Evolutionary conservation across 2,329 filamentous ascomycete species (phyloP).

Genomic region (Alternaria burnsii): DNA sequence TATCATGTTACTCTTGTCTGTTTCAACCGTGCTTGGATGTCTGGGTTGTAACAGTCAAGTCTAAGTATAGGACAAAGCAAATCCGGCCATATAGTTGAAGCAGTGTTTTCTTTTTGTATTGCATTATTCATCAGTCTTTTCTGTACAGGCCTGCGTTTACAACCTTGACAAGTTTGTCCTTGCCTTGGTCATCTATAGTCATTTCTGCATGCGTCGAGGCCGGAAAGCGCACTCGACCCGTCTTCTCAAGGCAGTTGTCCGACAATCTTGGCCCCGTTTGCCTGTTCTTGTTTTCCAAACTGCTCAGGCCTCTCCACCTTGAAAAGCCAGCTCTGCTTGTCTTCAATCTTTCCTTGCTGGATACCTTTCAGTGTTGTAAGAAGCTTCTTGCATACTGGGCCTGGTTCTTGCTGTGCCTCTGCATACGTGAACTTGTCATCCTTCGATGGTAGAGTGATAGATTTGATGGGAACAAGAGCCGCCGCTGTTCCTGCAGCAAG

Average conservation of each 20-base stretch:
- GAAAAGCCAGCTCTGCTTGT: conserved; percentile 77
- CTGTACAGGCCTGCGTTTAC: not conserved
- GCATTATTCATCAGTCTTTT: conserved; percentile 5
- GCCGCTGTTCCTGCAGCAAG: conserved; percentile 93
- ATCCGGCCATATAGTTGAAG: not conserved
- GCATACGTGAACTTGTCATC: conserved; percentile 65
- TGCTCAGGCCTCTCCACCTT: conserved; percentile 53
- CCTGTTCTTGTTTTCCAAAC: conserved; percentile 37
- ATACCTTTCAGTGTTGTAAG: conserved; percentile 82
- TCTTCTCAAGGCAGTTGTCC: conserved; percentile 43
- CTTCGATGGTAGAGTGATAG: conserved; percentile 76
- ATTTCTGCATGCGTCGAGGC: too few relatives aligned
- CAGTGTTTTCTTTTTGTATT: not conserved
- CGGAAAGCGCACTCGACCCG: not conserved
- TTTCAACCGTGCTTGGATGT: not conserved
- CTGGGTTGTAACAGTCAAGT: not conserved
- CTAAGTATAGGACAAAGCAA: conserved; percentile 1
- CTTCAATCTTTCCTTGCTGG: conserved; percentile 80
- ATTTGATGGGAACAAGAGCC: conserved; percentile 88
- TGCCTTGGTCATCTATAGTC: not conserved
- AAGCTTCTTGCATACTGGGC: conserved; percentile 75
- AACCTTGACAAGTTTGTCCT: not conserved
- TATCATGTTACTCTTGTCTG: not conserved
- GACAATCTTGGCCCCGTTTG: conserved; percentile 39
- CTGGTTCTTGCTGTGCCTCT: conserved; percentile 71